phyloP scores from a whole-genome alignment of 129 eudicot species.

The Gnaphalium uliginosum region DNA sequence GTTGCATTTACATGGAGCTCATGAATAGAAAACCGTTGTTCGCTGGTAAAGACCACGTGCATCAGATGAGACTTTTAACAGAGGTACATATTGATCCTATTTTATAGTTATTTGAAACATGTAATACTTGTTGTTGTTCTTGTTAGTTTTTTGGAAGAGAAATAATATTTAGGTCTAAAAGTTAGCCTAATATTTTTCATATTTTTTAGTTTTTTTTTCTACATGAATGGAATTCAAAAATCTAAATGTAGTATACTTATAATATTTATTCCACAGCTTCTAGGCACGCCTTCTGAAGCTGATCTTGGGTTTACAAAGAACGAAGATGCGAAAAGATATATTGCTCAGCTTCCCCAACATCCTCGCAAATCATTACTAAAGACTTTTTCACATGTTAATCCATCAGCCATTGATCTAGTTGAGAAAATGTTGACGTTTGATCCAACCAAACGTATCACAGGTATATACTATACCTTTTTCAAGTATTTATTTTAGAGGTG shows the following conservation, averaged over 20 bases:
- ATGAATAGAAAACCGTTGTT: slow-evolving; percentile 83
- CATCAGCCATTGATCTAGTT: slow-evolving; percentile 77
- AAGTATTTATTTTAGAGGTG: background rate
- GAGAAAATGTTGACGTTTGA: slow-evolving; percentile 84
- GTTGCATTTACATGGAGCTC: slow-evolving; percentile 90
- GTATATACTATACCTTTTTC: slow-evolving; percentile 30
- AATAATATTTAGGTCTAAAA: no score
- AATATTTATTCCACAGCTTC: slow-evolving; percentile 43
- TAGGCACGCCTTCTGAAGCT: slow-evolving; percentile 78
- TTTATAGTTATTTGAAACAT: background rate
- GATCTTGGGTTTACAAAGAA: slow-evolving; percentile 66
- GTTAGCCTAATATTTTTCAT: no score
- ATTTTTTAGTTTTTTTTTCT: no score
- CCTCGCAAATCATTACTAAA: slow-evolving; percentile 58
- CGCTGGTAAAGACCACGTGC: slow-evolving; percentile 86
- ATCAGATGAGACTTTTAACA: slow-evolving; percentile 77
- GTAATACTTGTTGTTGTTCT: no score
- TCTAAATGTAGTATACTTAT: background rate
- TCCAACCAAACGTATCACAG: slow-evolving; percentile 80
- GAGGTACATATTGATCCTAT: slow-evolving; percentile 46
- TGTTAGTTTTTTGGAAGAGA: background rate
- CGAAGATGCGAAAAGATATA: slow-evolving; percentile 80
- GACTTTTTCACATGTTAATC: slow-evolving; percentile 76
- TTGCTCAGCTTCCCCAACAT: slow-evolving; percentile 65
- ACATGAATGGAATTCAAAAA: background rate